phyloP scores from a whole-genome alignment of 2,329 filamentous ascomycete genomes.

The Fusarium sp. region DNA sequence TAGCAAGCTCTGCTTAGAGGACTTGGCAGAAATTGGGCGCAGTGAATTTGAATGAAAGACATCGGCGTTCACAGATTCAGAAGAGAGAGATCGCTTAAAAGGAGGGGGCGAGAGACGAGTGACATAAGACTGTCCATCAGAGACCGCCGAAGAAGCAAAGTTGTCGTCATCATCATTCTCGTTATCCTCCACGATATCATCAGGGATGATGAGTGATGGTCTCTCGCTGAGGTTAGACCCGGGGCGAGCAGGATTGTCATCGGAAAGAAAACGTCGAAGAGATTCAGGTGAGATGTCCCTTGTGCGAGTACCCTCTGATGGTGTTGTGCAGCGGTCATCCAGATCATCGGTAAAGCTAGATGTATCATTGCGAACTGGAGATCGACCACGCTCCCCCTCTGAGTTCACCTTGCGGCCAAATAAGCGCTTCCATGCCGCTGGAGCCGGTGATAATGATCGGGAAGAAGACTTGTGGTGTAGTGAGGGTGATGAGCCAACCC shows the following conservation, averaged over 20 bases:
- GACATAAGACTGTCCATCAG: constrained; percentile 58
- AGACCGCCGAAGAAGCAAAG: constrained; percentile 66
- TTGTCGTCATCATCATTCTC: constrained; percentile 71
- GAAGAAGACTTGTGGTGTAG: constrained; percentile 56
- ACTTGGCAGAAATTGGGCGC: constrained; percentile 41
- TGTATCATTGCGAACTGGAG: constrained; percentile 46
- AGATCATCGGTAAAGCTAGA: constrained; percentile 20
- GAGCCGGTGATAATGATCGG: constrained; percentile 62
- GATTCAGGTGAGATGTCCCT: constrained; percentile 69
- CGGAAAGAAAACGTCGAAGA: constrained; percentile 63
- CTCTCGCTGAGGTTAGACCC: constrained; percentile 48
- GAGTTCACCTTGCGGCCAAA: constrained; percentile 58
- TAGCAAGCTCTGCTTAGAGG: constrained; percentile 22
- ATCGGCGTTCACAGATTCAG: constrained; percentile 46
- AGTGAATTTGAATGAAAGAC: constrained; percentile 42
- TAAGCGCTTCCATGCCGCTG: constrained; percentile 63
- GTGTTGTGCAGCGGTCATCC: constrained; percentile 40
- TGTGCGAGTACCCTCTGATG: constrained; percentile 57
- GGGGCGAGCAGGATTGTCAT: constrained; percentile 53
- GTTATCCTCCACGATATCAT: constrained; percentile 54
- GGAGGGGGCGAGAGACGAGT: constrained; percentile 67
- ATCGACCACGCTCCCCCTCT: constrained; percentile 52
- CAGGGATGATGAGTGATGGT: constrained; percentile 51
- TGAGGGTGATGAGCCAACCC: constrained; percentile 50
- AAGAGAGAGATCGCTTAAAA: constrained; percentile 53